Conservation (phyloP, 441 rosid species). For the Adansonia gregorii region DNA sequence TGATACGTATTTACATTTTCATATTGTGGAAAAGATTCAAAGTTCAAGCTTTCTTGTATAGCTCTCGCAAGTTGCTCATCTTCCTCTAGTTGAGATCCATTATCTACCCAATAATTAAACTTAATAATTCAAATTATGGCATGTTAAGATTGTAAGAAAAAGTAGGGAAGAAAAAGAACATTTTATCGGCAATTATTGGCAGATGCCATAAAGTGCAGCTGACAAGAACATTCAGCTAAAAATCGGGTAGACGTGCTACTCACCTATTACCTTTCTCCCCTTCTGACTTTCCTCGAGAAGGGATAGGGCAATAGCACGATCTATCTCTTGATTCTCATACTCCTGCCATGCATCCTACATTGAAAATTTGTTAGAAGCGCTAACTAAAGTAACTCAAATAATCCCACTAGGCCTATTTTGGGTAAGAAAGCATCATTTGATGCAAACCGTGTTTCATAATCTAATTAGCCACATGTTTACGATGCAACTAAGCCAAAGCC, state of each 20-base stretch:
- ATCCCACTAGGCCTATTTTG: neutral
- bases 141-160: slow-evolving; percentile 21
- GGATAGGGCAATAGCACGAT: slow-evolving; percentile 80
- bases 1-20: slow-evolving; percentile 37
- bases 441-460: neutral
- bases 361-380: neutral
- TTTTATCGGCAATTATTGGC: slow-evolving; percentile 13
- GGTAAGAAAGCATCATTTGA: neutral
- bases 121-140: slow-evolving; percentile 26
- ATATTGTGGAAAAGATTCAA: slow-evolving; percentile 49
- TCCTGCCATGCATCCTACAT: slow-evolving; percentile 57
- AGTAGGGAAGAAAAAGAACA: neutral
- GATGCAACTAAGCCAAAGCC: neutral
- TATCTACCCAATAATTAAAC: slow-evolving; percentile 51
- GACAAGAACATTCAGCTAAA: slow-evolving; percentile 16
- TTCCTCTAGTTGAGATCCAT: slow-evolving; percentile 52
- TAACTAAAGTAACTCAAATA: neutral
- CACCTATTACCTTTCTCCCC: slow-evolving; percentile 51
- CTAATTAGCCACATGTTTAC: neutral
- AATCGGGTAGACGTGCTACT: slow-evolving; percentile 39
- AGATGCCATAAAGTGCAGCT: neutral
- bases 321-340: slow-evolving; percentile 68
- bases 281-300: slow-evolving; percentile 66
- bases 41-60: slow-evolving; percentile 60
- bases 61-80: slow-evolving; percentile 80